Evolutionary conservation across 2,329 filamentous ascomycete genomes (phyloP).

Genomic region (Cryphonectria naterciae): DNA sequence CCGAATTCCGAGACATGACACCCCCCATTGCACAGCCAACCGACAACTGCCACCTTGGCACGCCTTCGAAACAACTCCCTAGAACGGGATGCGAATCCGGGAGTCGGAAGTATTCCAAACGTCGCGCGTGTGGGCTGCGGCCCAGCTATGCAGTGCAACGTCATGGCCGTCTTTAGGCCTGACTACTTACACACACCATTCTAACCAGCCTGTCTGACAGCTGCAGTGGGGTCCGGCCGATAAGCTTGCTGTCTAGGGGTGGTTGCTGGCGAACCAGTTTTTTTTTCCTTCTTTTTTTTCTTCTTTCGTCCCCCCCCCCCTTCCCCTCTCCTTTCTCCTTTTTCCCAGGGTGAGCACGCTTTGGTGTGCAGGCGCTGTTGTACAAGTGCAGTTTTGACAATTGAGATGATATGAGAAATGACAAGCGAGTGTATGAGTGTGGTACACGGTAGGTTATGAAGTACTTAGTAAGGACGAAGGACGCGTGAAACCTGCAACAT

Average conservation of each 20-base stretch:
- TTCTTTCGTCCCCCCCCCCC: background rate
- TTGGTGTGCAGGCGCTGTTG: background rate
- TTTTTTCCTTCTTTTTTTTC: too few relatives aligned
- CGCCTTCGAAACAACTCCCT: background rate
- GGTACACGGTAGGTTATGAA: background rate
- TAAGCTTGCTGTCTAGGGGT: background rate
- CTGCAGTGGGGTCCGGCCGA: background rate
- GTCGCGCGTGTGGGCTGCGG: background rate
- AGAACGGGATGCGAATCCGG: background rate
- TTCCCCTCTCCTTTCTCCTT: background rate
- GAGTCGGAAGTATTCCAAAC: background rate
- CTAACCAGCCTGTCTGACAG: background rate
- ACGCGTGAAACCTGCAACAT: background rate
- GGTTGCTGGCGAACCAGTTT: background rate
- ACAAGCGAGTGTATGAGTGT: background rate
- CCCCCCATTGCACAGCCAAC: background rate
- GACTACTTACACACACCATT: background rate
- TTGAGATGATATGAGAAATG: background rate
- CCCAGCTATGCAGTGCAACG: slow-evolving; percentile 1
- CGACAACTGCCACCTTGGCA: background rate
- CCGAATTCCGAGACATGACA: background rate
- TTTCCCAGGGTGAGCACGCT: background rate
- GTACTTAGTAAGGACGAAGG: background rate
- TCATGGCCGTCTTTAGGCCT: background rate
- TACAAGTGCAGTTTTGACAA: background rate